phyloP scores from a whole-genome alignment of 805 yeast genomes.

The Pichia thaimueangensis region DNA sequence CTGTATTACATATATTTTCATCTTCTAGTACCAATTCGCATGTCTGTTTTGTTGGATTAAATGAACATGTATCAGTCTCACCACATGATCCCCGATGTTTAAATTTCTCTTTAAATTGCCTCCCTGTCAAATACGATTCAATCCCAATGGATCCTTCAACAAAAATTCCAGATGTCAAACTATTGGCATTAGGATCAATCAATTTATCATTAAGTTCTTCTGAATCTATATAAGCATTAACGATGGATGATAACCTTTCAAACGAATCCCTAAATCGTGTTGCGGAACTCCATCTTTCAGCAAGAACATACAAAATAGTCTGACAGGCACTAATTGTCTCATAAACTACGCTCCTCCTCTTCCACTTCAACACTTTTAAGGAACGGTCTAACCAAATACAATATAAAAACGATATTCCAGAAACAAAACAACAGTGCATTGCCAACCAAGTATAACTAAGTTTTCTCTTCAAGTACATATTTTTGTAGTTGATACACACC shows the following conservation, averaged over 20 bases:
- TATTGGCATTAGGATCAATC: neutral
- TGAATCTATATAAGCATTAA: slow-evolving; percentile 5
- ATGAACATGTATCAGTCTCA: slow-evolving; percentile 7
- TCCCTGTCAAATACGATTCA: slow-evolving; percentile 12
- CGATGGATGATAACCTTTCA: slow-evolving; percentile 22
- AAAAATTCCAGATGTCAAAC: slow-evolving; percentile 10
- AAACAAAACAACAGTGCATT: slow-evolving; percentile 28
- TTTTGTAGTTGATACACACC: slow-evolving; percentile 26
- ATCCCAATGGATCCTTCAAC: slow-evolving; percentile 15
- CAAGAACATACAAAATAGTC: slow-evolving; percentile 24
- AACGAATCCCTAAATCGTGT: slow-evolving; percentile 26
- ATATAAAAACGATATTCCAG: slow-evolving; percentile 29
- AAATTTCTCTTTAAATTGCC: slow-evolving; percentile 1
- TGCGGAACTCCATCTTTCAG: slow-evolving; percentile 26
- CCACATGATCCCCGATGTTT: slow-evolving; percentile 4
- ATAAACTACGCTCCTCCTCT: slow-evolving; percentile 20
- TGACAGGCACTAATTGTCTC: slow-evolving; percentile 29
- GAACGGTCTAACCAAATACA: slow-evolving; percentile 29
- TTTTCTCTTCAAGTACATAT: slow-evolving; percentile 22
- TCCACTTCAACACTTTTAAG: slow-evolving; percentile 23
- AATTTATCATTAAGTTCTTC: neutral
- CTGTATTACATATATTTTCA: neutral
- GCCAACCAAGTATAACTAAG: slow-evolving; percentile 28
- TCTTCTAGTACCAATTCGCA: neutral
- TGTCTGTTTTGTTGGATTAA: neutral